Evolutionary conservation across 805 yeast genomes (phyloP).

Genomic region (Jamesozyma piceae): DNA sequence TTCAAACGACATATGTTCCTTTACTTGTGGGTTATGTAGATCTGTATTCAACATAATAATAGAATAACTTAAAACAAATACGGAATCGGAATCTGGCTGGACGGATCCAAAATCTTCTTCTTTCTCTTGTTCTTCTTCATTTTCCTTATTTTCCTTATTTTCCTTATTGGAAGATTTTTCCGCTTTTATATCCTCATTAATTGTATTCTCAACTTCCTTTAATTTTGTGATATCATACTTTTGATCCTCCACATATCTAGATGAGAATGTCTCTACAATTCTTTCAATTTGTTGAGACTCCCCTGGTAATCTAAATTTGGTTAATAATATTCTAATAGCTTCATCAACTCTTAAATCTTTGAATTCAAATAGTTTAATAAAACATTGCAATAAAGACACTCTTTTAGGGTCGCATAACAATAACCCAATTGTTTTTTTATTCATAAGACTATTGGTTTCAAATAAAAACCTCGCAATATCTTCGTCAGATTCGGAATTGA

Average conservation of each 20-base stretch:
- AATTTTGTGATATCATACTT: slow-evolving; percentile 18
- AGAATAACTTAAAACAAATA: slow-evolving; percentile 82
- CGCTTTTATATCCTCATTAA: slow-evolving; percentile 6
- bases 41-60: slow-evolving; percentile 93
- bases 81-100: slow-evolving; percentile 74
- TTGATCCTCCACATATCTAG: slow-evolving; percentile 64
- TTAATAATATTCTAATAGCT: slow-evolving; percentile 73
- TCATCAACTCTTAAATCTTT: slow-evolving; percentile 79
- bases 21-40: slow-evolving; percentile 84
- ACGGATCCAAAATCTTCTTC: slow-evolving; percentile 37
- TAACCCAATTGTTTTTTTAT: slow-evolving; percentile 84
- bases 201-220: background rate
- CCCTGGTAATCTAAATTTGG: slow-evolving; percentile 87
- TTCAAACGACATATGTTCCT: slow-evolving; percentile 80
- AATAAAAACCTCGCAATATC: slow-evolving; percentile 71
- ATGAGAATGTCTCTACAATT: slow-evolving; percentile 78
- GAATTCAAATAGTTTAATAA: slow-evolving; percentile 67
- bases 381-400: slow-evolving; percentile 47
- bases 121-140: slow-evolving; percentile 12
- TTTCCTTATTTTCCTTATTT: slow-evolving; percentile 9
- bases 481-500: slow-evolving; percentile 41
- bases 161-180: slow-evolving; percentile 6
- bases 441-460: slow-evolving; percentile 69
- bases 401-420: slow-evolving; percentile 70
- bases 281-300: slow-evolving; percentile 96